phyloP scores from a whole-genome alignment of 2,329 filamentous ascomycete species.

The Pseudogymnoascus sp. region DNA sequence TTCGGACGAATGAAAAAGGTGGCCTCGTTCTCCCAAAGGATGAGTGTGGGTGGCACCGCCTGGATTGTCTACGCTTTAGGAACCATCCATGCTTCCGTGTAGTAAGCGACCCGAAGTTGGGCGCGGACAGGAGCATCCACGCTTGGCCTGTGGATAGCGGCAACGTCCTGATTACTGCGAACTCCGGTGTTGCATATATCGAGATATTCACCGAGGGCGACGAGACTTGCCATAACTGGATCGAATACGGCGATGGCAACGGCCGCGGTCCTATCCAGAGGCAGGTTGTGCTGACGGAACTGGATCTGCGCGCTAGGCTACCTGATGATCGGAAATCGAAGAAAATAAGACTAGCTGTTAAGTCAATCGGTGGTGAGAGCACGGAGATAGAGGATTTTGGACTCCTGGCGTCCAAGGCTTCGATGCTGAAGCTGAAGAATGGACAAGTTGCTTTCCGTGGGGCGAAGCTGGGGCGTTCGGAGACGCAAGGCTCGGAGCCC shows the following conservation, averaged over 20 bases:
- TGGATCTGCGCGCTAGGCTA: slow-evolving; percentile 61
- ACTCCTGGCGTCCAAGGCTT: slow-evolving; percentile 59
- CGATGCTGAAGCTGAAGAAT: slow-evolving; percentile 66
- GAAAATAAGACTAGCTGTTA: slow-evolving; percentile 63
- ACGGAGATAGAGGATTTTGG: slow-evolving; percentile 72
- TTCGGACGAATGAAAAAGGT: slow-evolving; percentile 75
- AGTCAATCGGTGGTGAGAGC: slow-evolving; percentile 66
- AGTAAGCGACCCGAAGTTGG: slow-evolving; percentile 60
- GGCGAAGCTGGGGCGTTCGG: slow-evolving; percentile 62
- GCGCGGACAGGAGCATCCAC: slow-evolving; percentile 68
- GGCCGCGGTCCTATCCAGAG: slow-evolving; percentile 54
- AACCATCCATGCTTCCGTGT: slow-evolving; percentile 85
- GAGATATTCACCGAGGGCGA: slow-evolving; percentile 79
- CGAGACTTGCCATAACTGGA: slow-evolving; percentile 68
- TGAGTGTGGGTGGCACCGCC: slow-evolving; percentile 84
- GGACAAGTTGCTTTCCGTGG: slow-evolving; percentile 69
- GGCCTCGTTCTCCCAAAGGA: slow-evolving; percentile 66
- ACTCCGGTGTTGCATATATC: slow-evolving; percentile 75
- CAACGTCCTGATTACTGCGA: slow-evolving; percentile 67
- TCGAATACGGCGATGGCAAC: slow-evolving; percentile 65
- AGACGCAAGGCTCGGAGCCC: slow-evolving; percentile 60
- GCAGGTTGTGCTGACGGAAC: slow-evolving; percentile 67
- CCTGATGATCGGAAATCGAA: slow-evolving; percentile 65
- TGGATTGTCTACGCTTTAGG: slow-evolving; percentile 82
- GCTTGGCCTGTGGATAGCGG: slow-evolving; percentile 77